A percentile compares a stretch with the other conserved stretches of the same genome.
Conservation (phyloP, 176 grass and related monocot species). For the Triticum aestivum region DNA sequence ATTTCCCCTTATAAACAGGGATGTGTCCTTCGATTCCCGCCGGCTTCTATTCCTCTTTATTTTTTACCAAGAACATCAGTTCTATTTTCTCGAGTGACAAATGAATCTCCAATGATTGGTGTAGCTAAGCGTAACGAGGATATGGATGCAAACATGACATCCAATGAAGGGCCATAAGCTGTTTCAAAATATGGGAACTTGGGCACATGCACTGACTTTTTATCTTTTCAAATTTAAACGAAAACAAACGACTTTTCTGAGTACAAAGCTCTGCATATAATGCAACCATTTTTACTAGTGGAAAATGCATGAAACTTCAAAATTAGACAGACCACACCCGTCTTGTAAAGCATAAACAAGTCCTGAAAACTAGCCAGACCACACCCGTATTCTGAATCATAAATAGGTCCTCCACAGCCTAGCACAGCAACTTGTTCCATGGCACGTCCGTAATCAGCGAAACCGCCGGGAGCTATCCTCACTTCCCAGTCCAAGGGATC, state of each 20-base stretch:
- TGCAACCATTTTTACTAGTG: slow-evolving; percentile 13
- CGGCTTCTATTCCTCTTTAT: not conserved
- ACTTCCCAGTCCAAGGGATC: slow-evolving; percentile 69
- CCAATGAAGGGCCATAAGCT: not conserved
- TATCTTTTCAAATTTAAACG: not conserved
- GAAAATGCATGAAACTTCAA: slow-evolving; percentile 15
- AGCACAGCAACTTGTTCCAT: not conserved
- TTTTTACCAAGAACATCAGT: not conserved
- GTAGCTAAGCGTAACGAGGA: not conserved
- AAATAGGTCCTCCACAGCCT: not conserved
- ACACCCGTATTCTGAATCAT: slow-evolving; percentile 2
- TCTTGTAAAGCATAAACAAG: slow-evolving; percentile 16
- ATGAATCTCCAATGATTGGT: not conserved
- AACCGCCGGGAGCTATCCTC: slow-evolving; percentile 58
- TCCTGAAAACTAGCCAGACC: not conserved
- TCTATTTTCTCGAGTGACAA: not conserved
- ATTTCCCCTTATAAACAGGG: not conserved
- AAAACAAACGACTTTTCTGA: not conserved
- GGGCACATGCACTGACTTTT: not conserved
- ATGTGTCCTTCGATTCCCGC: not conserved
- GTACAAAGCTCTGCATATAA: not conserved
- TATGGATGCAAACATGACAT: not conserved
- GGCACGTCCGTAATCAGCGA: slow-evolving; percentile 32
- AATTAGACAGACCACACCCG: not conserved
- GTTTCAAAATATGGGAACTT: slow-evolving; percentile 2